Percentiles rank a stretch among this genome's conserved stretches.
Evolutionary conservation across 2,329 filamentous ascomycete species (phyloP).

Genomic region (Fusarium pseudonygamai): DNA sequence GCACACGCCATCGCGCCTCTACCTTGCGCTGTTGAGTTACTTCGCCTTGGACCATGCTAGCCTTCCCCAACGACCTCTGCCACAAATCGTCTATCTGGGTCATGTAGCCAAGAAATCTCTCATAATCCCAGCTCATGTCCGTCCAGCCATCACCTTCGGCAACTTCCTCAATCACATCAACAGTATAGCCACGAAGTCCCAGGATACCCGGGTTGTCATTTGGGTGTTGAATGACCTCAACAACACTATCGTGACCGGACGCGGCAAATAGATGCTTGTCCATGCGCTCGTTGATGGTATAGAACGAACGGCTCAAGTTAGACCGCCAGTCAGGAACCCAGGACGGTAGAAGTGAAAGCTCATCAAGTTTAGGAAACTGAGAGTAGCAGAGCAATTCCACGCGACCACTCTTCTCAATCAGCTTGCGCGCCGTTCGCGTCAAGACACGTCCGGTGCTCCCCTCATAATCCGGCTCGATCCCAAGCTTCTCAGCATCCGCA

Average conservation of each 20-base stretch:
- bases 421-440: fast-evolving
- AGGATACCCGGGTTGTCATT: not conserved
- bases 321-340: conserved; percentile 13
- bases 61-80: not conserved
- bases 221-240: fast-evolving
- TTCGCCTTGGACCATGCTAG: not conserved
- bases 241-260: fast-evolving
- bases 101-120: not conserved
- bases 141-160: not conserved
- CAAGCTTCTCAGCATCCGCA: not conserved
- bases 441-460: not conserved
- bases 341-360: not conserved
- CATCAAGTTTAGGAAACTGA: not conserved
- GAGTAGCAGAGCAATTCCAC: not conserved
- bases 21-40: fast-evolving
- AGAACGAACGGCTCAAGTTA: not conserved
- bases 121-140: not conserved
- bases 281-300: not conserved
- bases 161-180: not conserved
- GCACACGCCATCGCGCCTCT: not conserved
- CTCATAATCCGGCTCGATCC: not conserved
- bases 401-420: not conserved
- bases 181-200: not conserved
- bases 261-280: not conserved
- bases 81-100: not conserved